These are phyloP conservation scores for Cylindrodendrum hubeiense DNA, from an alignment of 2,329 filamentous ascomycete species.

Conservation along the genomic window DNA sequence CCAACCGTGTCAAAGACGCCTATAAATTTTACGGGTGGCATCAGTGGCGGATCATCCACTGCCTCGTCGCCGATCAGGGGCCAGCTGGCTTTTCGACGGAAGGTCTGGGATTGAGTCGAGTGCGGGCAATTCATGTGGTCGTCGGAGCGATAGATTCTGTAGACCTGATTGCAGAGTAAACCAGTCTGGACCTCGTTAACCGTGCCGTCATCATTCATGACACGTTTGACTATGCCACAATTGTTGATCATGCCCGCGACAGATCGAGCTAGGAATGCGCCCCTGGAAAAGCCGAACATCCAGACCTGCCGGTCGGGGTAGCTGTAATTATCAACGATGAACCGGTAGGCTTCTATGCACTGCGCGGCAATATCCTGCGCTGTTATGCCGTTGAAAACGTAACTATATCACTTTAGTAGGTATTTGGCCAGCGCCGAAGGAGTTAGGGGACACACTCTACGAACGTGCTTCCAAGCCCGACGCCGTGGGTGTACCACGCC, in stretches of 20 bases:
- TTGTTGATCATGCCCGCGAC: conserved; percentile 47
- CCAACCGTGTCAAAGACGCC: conserved; percentile 42
- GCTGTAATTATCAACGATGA: conserved; percentile 35
- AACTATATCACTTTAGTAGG: conserved; percentile 3
- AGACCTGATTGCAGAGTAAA: conserved; percentile 34
- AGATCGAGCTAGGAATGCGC: conserved; percentile 40
- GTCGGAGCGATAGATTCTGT: conserved; percentile 38
- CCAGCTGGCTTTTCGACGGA: conserved; percentile 31
- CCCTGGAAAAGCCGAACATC: conserved; percentile 46
- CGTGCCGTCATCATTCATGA: conserved; percentile 7
- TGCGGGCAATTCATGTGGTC: conserved; percentile 31
- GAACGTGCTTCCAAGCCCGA: conserved; percentile 18
- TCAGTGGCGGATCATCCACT: background rate
- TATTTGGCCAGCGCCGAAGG: no score
- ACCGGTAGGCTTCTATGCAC: conserved; percentile 28
- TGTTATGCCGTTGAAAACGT: conserved; percentile 30
- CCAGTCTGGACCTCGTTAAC: background rate
- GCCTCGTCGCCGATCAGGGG: conserved; percentile 18
- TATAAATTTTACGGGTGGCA: conserved; percentile 38
- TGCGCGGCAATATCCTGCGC: conserved; percentile 22
- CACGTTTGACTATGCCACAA: conserved; percentile 41
- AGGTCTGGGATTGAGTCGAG: conserved; percentile 27
- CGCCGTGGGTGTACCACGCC: conserved; percentile 22
- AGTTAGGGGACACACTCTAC: conserved; percentile 2
- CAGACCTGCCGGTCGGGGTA: conserved; percentile 37